phyloP scores from a whole-genome alignment of 2,329 filamentous ascomycete genomes.

The Neopestalotiopsis sp. region DNA sequence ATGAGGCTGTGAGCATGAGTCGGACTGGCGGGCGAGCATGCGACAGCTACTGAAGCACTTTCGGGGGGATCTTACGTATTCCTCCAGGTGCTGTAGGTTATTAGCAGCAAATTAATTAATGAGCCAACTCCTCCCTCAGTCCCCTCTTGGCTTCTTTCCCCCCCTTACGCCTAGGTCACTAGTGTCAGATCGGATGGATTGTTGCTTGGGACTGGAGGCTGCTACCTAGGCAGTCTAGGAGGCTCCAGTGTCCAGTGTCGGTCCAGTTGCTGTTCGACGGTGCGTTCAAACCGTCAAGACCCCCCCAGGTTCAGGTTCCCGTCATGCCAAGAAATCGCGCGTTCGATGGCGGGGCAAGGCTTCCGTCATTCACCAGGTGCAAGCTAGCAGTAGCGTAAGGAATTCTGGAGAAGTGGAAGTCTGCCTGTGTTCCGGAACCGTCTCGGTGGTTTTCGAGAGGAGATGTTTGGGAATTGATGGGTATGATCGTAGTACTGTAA shows the following conservation, averaged over 20 bases:
- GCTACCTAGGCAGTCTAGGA: too few species aligned
- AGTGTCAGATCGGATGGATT: background rate
- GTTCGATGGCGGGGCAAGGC: conserved; percentile 10
- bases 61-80: background rate
- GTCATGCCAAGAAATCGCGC: conserved; percentile 13
- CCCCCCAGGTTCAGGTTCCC: background rate
- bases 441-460: background rate
- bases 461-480: background rate
- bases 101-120: background rate
- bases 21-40: background rate
- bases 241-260: too few species aligned
- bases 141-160: background rate
- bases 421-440: background rate
- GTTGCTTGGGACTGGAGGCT: background rate
- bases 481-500: background rate
- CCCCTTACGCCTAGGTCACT: background rate
- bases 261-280: background rate
- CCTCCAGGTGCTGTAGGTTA: background rate
- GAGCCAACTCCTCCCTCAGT: background rate
- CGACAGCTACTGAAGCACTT: background rate
- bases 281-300: conserved; percentile 5
- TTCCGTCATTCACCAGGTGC: conserved; percentile 6
- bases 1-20: conserved; percentile 2
- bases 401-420: conserved; percentile 8
- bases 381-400: background rate